Evolutionary conservation across 2,329 filamentous ascomycete species (phyloP), one percentile per base, ranked within the genome.

Genomic region (Diaporthe destruens): DNA sequence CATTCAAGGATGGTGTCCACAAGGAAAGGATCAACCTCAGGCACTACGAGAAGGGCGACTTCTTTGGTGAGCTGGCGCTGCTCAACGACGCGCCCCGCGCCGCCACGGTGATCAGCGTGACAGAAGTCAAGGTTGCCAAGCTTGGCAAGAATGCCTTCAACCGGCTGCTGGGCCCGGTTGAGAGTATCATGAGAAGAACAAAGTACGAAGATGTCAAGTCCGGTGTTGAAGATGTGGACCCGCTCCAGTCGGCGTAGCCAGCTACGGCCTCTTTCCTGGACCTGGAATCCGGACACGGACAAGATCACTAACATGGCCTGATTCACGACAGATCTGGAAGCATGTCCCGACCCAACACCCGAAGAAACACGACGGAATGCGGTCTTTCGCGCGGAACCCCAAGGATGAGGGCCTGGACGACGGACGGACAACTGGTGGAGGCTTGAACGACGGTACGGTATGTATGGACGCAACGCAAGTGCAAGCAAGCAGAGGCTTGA

Each of bases 61-160:
- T 96, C 86, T 99, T 99, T 84, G 96, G 96, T 75, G 96, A 99
- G 84, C 87, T 99, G 74, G 96, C 96, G 8, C 84, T 99, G 79
- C 87, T 98, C 77, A 97, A 98, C 77, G 96, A 99, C 80, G 94
- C 94, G 70, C 96, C 96, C 11, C 92, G 96, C 80, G 96, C 96
- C 49, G 96, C 96, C 66, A 97, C 93, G 77, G 91, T 99, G 68
- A 86, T 97, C 59, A 94, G 94, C 78, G 88, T 90, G 81, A 93
- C 93, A 8, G 94, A 98, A 75, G 93, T 97, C 80, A 98, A 98
- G 85, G 94, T 98, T 66, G 96, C 96, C 6, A 94, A 92, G 63
- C 86, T 99, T 61, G 95, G 95, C 76, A 97, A 98, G 84, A 94
- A 94, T 78, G 96, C 96, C 7, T 99, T 99, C 84, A 96, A 98